A percentile compares a stretch with the other conserved stretches of the same genome.
Evolutionary conservation across 1,139 yeast genomes (phyloP).

Genomic region (Williopsis jadinii): DNA sequence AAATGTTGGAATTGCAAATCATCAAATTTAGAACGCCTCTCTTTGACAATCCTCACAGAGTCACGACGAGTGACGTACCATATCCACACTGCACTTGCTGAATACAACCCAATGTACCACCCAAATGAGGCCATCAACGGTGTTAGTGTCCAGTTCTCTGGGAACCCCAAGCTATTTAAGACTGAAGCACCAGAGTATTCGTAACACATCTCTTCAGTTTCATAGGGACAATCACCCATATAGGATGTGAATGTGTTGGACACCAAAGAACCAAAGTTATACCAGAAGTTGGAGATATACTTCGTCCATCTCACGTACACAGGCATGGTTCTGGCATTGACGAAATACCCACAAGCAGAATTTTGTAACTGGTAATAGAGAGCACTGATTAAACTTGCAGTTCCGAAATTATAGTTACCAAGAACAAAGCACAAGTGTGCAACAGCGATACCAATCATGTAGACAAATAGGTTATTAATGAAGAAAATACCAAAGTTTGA

Average conservation of each 20-base stretch:
- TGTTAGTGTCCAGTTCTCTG: conserved; percentile 56
- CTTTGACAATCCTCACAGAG: conserved; percentile 8
- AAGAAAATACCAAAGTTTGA: conserved; percentile 57
- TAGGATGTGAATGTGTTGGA: conserved; percentile 62
- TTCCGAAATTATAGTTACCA: conserved; percentile 61
- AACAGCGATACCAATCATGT: conserved; percentile 47
- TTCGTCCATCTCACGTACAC: conserved; percentile 84
- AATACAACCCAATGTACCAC: conserved; percentile 52
- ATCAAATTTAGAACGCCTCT: conserved; percentile 3
- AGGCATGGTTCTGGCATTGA: conserved; percentile 68
- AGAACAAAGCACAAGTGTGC: conserved; percentile 48
- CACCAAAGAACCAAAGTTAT: conserved; percentile 61
- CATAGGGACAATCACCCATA: conserved; percentile 49
- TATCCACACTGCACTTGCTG: conserved; percentile 30
- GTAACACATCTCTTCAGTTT: conserved; percentile 34
- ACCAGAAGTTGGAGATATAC: conserved; percentile 72
- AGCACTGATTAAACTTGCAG: conserved; percentile 46
- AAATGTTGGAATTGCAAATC: not conserved
- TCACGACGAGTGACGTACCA: conserved; percentile 11
- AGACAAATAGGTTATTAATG: conserved; percentile 48
- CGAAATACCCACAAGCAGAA: conserved; percentile 78
- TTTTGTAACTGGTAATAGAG: conserved; percentile 41
- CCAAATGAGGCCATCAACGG: conserved; percentile 61
- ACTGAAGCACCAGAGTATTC: conserved; percentile 46
- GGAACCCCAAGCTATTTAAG: conserved; percentile 52